Evolutionary conservation across 805 yeast species (phyloP), one percentile per base, ranked within the genome.

Genomic region (Schwanniomyces polymorphus): DNA sequence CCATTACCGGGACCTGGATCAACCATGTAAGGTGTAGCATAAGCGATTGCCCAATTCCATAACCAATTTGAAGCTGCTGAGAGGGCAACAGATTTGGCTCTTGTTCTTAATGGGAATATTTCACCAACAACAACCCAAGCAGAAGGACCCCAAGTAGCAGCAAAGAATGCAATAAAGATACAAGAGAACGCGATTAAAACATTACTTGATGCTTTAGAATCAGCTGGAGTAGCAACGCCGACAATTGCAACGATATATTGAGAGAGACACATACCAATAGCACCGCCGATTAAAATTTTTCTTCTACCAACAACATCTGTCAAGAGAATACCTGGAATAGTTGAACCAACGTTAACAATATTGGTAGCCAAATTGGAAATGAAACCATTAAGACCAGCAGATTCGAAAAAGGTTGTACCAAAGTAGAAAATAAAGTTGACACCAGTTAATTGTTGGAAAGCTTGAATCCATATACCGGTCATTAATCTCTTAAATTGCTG

Each of bases 361-460:
- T 63, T 68, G 44, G 73, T 64, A 44, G 72, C 71, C 58, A 69
- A 59, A 27, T 63, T 56, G 27, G 58, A 48, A 63, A 78, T 71
- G 57, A 79, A 74, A 48, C 79, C 81, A 52, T 68, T 56, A 47
- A 77, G 67, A 27, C 96, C 96, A 1, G 90, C 77, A 48, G 68
- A 74, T 45, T 79, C 78, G 64, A 91, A 88, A 67, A 91, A 88
- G 54, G 84, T 78, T 17, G 91, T 90, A 38, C 96, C 94, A 64
- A 85, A 91, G 70, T 91, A 91, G 62, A 91, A 88, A 49, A 90
- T 86, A 60, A 90, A 89, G 70, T 91, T 90, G 51, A 89, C 84
- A 45, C 97, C 97, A 7, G 95, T 82, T 59, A 89, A 82, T 69
- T 91, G 97, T 67, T 91, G 97, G 59, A 88, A 74, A n/a, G 88